Evolutionary conservation across 2,329 filamentous ascomycete genomes (phyloP).

Genomic region (Fusarium coicis): DNA sequence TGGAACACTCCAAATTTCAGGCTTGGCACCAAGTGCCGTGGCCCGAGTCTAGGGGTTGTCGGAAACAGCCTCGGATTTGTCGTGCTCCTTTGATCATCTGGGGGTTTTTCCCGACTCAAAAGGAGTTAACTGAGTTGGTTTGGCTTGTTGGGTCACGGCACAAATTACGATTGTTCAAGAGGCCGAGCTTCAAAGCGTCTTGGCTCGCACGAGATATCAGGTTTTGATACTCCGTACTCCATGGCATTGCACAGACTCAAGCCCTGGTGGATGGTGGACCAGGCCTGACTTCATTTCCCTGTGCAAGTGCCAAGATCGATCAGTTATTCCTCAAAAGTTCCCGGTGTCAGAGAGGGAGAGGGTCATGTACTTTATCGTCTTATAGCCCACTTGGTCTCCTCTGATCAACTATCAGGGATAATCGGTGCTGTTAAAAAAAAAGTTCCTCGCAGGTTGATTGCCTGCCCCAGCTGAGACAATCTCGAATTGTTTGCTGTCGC

Average conservation of each 20-base stretch:
- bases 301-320: conserved; percentile 18
- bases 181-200: conserved; percentile 5
- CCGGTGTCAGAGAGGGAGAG: background rate
- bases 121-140: background rate
- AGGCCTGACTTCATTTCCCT: conserved; percentile 11
- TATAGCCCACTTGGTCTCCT: conserved; percentile 10
- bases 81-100: background rate
- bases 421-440: background rate
- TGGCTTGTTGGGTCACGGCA: background rate
- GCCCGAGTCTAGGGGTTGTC: conserved; percentile 38
- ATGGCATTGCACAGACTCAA: conserved; percentile 2
- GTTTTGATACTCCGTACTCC: background rate
- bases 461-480: conserved; percentile 25
- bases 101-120: background rate
- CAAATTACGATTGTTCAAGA: conserved; percentile 10
- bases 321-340: conserved; percentile 17
- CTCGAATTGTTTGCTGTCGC: conserved; percentile 39
- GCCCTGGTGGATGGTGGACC: background rate
- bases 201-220: conserved; percentile 18
- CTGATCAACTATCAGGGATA: background rate
- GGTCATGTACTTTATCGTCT: conserved; percentile 23
- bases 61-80: conserved; percentile 31
- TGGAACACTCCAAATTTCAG: conserved; percentile 29
- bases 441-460: conserved; percentile 3
- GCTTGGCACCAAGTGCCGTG: conserved; percentile 48